Evolutionary conservation across 2,329 filamentous ascomycete species (phyloP).

Genomic region (Alternaria triticimaculans): DNA sequence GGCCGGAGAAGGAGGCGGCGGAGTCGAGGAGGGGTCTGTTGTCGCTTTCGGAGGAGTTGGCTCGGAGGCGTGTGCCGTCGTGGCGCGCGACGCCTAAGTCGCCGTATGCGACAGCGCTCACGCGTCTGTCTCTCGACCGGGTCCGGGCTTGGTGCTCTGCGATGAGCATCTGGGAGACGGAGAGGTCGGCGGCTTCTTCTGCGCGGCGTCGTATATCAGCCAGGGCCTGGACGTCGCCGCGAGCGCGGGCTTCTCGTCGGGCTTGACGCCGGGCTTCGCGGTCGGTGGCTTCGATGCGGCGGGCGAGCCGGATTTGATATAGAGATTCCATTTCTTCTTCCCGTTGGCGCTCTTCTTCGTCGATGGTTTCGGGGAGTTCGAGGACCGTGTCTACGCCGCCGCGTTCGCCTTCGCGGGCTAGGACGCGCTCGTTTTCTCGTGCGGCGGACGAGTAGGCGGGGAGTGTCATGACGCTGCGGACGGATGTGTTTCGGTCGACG

Average conservation of each 20-base stretch:
- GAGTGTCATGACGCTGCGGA: slow-evolving; percentile 93
- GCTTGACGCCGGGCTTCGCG: slow-evolving; percentile 76
- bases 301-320: slow-evolving; percentile 84
- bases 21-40: slow-evolving; percentile 73
- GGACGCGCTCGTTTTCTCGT: slow-evolving; percentile 77
- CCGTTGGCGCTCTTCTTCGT: slow-evolving; percentile 78
- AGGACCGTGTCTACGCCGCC: slow-evolving; percentile 90
- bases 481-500: slow-evolving; percentile 82
- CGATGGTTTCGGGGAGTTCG: slow-evolving; percentile 79
- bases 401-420: slow-evolving; percentile 88
- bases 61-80: slow-evolving; percentile 77
- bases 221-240: slow-evolving; percentile 74
- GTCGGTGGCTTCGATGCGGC: slow-evolving; percentile 76
- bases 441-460: slow-evolving; percentile 81
- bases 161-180: slow-evolving; percentile 55
- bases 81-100: slow-evolving; percentile 77
- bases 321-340: slow-evolving; percentile 92
- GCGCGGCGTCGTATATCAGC: slow-evolving; percentile 62
- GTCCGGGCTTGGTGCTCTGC: slow-evolving; percentile 62
- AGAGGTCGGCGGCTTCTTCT: slow-evolving; percentile 50
- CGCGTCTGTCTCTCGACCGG: slow-evolving; percentile 62
- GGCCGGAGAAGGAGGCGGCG: slow-evolving; percentile 66
- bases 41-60: slow-evolving; percentile 76
- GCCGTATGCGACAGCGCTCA: slow-evolving; percentile 78
- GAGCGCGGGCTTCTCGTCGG: slow-evolving; percentile 73